phyloP scores from a whole-genome alignment of 164 flowering plant genomes.

The Chloranthus sessilifolius region DNA sequence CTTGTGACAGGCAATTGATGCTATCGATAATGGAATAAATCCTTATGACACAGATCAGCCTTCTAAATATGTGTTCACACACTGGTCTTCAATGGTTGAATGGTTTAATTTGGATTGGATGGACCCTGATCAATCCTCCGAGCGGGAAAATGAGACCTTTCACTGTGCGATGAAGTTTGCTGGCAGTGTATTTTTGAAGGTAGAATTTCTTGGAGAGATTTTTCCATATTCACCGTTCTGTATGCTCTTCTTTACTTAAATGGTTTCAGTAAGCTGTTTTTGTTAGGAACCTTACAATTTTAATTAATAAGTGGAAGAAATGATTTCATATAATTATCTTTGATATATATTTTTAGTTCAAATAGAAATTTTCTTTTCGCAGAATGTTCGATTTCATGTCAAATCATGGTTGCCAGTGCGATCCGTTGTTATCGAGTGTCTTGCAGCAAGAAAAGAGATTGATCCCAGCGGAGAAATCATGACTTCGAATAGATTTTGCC shows the following conservation, averaged over 20 bases:
- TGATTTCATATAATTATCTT: neutral
- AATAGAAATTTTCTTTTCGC: constrained; percentile 17
- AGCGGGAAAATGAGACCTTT: constrained; percentile 85
- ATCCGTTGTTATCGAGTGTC: constrained; percentile 62
- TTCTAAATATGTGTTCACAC: constrained; percentile 78
- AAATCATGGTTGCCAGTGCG: constrained; percentile 93
- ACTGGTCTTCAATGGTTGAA: constrained; percentile 78
- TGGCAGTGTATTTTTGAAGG: constrained; percentile 82
- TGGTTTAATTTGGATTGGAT: constrained; percentile 82
- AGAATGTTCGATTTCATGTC: constrained; percentile 62
- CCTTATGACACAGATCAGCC: constrained; percentile 76
- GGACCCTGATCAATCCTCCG: constrained; percentile 85
- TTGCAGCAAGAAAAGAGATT: constrained; percentile 47
- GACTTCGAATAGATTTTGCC: constrained; percentile 63
- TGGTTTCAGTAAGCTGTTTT: neutral
- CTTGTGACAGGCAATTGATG: constrained; percentile 77
- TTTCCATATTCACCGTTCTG: neutral
- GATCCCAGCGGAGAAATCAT: constrained; percentile 93
- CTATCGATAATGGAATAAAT: constrained; percentile 87
- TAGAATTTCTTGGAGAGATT: constrained; percentile 21
- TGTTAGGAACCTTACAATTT: neutral
- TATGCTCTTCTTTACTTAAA: neutral
- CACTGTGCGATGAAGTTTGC: constrained; percentile 74
- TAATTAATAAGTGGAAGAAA: neutral
- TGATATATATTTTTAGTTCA: neutral